Conservation (phyloP, 345 rosid species). For the Arabidopsis arenosa region DNA sequence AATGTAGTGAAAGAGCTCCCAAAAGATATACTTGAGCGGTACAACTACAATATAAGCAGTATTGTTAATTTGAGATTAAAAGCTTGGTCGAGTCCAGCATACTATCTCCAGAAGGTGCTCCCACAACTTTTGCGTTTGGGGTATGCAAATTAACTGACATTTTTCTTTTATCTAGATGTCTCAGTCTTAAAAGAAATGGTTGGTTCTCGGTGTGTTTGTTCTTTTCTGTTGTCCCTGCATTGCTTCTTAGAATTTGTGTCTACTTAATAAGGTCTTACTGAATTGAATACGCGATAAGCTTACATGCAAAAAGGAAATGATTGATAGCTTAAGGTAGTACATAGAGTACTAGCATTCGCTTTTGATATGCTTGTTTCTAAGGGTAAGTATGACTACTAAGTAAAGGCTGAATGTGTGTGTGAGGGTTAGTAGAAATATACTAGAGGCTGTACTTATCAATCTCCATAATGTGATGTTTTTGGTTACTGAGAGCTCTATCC, state of each 20-base stretch:
- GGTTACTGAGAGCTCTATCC: slow-evolving; percentile 2
- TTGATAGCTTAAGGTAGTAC: slow-evolving; percentile 10
- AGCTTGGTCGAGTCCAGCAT: slow-evolving; percentile 87
- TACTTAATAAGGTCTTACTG: slow-evolving; percentile 6
- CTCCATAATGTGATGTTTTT: neutral
- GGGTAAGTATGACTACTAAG: neutral
- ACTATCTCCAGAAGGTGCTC: slow-evolving; percentile 91
- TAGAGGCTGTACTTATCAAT: neutral
- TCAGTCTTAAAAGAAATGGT: neutral
- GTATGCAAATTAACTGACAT: slow-evolving; percentile 46
- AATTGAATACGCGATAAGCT: neutral
- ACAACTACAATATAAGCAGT: slow-evolving; percentile 85
- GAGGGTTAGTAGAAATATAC: slow-evolving; percentile 6
- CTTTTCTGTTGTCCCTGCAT: too few relatives aligned
- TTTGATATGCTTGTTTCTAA: slow-evolving; percentile 18
- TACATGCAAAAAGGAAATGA: neutral
- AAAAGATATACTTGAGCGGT: slow-evolving; percentile 76
- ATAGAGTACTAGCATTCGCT: slow-evolving; percentile 9
- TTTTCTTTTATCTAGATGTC: neutral
- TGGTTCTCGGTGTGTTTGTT: neutral
- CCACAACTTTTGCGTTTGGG: slow-evolving; percentile 75
- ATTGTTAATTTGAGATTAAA: slow-evolving; percentile 92
- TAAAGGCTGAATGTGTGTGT: slow-evolving; percentile 5
- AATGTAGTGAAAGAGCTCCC: slow-evolving; percentile 81
- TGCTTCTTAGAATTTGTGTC: neutral